A percentile compares a stretch with the other conserved stretches of the same genome.
Evolutionary conservation across 441 rosid species (phyloP).

Genomic region (Croton setiger): DNA sequence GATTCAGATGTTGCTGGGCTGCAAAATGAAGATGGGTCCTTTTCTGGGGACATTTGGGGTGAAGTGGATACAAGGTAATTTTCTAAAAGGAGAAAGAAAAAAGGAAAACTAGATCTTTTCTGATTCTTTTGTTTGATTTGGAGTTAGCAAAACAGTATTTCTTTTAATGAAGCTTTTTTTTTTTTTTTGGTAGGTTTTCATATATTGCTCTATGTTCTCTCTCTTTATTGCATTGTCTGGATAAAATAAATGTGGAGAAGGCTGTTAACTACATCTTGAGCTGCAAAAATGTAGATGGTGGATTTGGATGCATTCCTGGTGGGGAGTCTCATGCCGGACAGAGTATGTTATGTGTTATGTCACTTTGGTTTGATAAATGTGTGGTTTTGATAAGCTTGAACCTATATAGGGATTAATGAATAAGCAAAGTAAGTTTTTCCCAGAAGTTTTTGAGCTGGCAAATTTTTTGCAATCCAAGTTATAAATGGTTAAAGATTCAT

Average conservation of each 20-base stretch:
- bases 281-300: conserved; percentile 87
- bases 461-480: too few species aligned
- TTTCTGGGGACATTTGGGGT: conserved; percentile 91
- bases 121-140: neutral
- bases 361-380: too few species aligned
- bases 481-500: too few species aligned
- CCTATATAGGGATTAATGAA: too few species aligned
- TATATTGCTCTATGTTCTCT: conserved; percentile 82
- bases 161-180: neutral
- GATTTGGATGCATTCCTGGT: conserved; percentile 89
- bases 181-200: conserved; percentile 52
- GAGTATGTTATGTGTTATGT: conserved; percentile 44
- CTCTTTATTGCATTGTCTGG: conserved; percentile 53
- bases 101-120: neutral
- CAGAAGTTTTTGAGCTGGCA: too few species aligned
- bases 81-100: neutral
- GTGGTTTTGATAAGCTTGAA: too few species aligned
- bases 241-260: conserved; percentile 63
- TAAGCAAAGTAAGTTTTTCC: too few species aligned
- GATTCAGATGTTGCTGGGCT: conserved; percentile 56
- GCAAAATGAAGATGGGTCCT: conserved; percentile 92
- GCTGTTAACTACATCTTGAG: conserved; percentile 72
- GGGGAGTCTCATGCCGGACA: conserved; percentile 96
- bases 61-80: conserved; percentile 80
- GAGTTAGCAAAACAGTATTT: neutral